Base-by-base conservation (phyloP, 208 protist genomes). In the Acanthamoeba healyi region DNA sequence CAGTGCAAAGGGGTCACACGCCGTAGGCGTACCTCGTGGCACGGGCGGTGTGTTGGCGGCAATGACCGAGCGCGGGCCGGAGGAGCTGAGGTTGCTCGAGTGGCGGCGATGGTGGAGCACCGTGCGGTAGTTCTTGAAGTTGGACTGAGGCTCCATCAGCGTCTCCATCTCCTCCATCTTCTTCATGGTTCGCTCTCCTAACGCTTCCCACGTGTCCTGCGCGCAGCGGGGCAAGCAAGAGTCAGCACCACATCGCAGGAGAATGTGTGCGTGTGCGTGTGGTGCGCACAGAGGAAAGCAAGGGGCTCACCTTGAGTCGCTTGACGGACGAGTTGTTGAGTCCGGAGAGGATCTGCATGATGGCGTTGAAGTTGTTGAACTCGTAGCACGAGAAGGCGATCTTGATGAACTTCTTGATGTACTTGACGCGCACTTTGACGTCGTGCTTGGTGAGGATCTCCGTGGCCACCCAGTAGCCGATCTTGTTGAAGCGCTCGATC, bases 101-200 rank as follows among this genome's bases (percentile, higher is more conserved):
- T 74, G 65, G n/a, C 79, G 79, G 79, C 49, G 42, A 17, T 87
- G 79, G 42, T 40, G 42, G 46, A 87, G 49, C 22, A 61, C 42
- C 22, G 40, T 87, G 74, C 82, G 82, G 82, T 90, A 90, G 82
- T 90, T 90, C 34, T 65, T 90, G 51, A 90, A 90, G 82, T 90
- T 90, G 40, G 49, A 29, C 38, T 90, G 82, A 12, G 82, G 82
- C 49, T 90, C 51, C 49, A 90, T 90, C 14, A 90, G 32, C 10
- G 51, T 29, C 38, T 90, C 49, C 14, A 90, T 6, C 26, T 90
- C 82, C 82, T 90, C 51, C 32, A 90, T 67, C 49, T 49, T 90
- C 82, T 67, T 84, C 7, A 6, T 9, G 44, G 26, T 7, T 9
- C 44, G 36, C 19, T 84, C 74, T 7, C 74, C 74, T 5, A 84